Evolutionary conservation across 2,329 filamentous ascomycete genomes (phyloP), one percentile per base, ranked within the genome.

Genomic region (Epichloe bromicola): DNA sequence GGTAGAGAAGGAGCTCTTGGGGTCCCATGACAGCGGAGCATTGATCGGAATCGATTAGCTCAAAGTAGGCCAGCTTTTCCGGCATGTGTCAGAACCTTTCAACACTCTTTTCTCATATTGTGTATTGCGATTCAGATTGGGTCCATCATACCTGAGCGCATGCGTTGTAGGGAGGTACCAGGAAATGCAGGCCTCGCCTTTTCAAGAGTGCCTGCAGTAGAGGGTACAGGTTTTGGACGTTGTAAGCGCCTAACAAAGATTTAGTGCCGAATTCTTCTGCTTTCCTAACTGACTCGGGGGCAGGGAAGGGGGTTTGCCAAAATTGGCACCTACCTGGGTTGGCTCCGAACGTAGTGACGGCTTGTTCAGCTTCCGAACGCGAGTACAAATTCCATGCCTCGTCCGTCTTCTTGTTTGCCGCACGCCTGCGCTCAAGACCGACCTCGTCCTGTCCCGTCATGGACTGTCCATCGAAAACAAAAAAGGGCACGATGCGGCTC

Each of bases 381-480:
- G 89, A 85, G 68, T 98, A 98, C 45, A 94, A 71, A 3, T 80
- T 78, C 91, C 93, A 98, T 4, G 91, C 93, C 52, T 83, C 73
- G 57, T 86, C 79, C 48, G 88, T 88, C 57, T 83, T 82, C 55
- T 78, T 68, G 56, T 84, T 82, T 57, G 88, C 85, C 33, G 75
- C 74, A 46, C 77, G 77, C 26, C 79, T 80, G 44, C 79, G 78
- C 57, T 81, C 76, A 50, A 85, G 74, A 23, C 82, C 73, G 53
- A 83, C 74, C 45, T 86, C 81, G 60, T 90, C 83, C 61, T 86
- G 85, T 52, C 85, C 86, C 39, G 82, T 82, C 54, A 89, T 78
- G 39, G 88, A 81, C 60, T 95, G 79, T 37, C 93, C 93, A 65
- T 91, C 87, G 68, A 98, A 98, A 48, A 98, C 76, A 66, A 98